A percentile compares a stretch with the other conserved stretches of the same genome.
Conservation (phyloP, 805 yeast species). For the Ogataea trehalophila region DNA sequence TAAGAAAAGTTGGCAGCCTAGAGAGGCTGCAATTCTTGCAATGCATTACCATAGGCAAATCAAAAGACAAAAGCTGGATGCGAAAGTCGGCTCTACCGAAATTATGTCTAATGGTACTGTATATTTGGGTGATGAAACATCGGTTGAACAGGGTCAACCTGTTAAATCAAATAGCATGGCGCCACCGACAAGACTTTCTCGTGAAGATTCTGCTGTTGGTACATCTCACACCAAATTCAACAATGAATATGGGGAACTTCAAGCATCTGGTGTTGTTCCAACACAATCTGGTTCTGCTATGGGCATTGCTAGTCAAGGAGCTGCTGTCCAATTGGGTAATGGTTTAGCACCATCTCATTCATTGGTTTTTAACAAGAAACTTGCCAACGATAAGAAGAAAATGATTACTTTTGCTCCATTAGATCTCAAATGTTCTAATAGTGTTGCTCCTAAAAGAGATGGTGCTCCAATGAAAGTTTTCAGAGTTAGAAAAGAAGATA, state of each 20-base stretch:
- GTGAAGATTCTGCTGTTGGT: constrained; percentile 23
- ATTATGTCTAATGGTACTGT: not conserved
- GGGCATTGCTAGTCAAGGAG: constrained; percentile 5
- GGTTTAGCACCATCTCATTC: constrained; percentile 60
- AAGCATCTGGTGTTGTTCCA: constrained; percentile 53
- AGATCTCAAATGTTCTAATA: constrained; percentile 1
- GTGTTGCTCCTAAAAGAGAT: constrained; percentile 2
- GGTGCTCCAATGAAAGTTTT: constrained; percentile 10
- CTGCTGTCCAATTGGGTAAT: constrained; percentile 38
- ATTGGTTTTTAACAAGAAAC: constrained; percentile 48
- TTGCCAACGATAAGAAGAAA: constrained; percentile 38
- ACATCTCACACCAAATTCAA: constrained; percentile 16
- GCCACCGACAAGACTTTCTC: constrained; percentile 21
- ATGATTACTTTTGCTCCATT: constrained; percentile 26
- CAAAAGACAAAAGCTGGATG: constrained; percentile 9
- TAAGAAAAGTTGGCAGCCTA: constrained; percentile 19
- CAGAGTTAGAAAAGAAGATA: constrained; percentile 20
- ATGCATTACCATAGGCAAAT: not conserved
- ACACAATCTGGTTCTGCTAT: constrained; percentile 32
- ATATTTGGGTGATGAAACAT: not conserved
- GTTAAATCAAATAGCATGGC: constrained; percentile 11
- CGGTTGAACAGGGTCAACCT: not conserved
- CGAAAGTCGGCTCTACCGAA: constrained; percentile 23
- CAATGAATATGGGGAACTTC: constrained; percentile 47
- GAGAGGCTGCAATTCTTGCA: constrained; percentile 7